These are phyloP conservation scores for Helicocarpus griseus DNA, from an alignment of 2,329 filamentous ascomycete species.

Conservation along the genomic window DNA sequence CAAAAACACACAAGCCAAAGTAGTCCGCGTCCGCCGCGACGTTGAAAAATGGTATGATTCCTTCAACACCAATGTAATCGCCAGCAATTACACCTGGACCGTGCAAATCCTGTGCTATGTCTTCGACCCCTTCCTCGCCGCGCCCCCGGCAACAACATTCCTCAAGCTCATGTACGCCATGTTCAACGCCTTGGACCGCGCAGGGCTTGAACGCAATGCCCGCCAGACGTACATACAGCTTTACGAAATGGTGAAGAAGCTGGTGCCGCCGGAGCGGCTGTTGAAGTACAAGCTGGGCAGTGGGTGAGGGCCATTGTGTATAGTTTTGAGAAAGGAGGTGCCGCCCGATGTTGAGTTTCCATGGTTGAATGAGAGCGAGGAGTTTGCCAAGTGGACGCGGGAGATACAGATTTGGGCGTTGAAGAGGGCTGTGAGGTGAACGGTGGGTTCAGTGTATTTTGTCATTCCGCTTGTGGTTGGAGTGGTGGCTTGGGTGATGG, in stretches of 20 bases:
- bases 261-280: conserved; percentile 7
- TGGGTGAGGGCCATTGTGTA: conserved; percentile 35
- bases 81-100: neutral
- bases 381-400: neutral
- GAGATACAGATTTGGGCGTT: neutral
- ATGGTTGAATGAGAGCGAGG: conserved; percentile 4
- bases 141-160: neutral
- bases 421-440: neutral
- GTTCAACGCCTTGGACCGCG: neutral
- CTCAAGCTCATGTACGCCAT: neutral
- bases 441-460: neutral
- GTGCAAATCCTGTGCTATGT: neutral
- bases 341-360: conserved; percentile 7
- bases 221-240: neutral
- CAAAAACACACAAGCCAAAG: neutral
- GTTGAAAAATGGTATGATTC: conserved; percentile 4
- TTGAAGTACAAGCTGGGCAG: conserved; percentile 22
- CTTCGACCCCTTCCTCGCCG: neutral
- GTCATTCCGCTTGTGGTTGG: neutral
- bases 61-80: neutral
- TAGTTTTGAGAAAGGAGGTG: conserved; percentile 9
- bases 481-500: neutral
- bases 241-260: neutral
- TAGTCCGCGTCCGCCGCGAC: conserved; percentile 2
- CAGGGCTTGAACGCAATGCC: neutral